phyloP scores from a whole-genome alignment of 2,329 filamentous ascomycete genomes.

The Davidsoniella eucalypti region DNA sequence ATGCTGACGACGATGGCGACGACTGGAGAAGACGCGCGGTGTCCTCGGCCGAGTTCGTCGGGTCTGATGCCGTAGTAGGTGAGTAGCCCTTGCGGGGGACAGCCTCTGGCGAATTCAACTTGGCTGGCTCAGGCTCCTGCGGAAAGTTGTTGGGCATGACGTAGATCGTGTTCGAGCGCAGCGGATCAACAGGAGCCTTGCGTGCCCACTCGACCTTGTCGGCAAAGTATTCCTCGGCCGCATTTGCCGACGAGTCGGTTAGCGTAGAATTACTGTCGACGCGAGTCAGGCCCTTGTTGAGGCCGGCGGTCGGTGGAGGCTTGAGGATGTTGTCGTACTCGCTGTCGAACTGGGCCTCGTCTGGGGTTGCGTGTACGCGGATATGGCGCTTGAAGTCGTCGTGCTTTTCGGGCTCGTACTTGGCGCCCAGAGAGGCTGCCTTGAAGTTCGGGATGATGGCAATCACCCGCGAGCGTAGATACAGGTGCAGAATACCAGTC shows the following conservation, averaged over 20 bases:
- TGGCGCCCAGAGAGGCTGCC: not conserved
- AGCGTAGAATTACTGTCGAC: too few species aligned
- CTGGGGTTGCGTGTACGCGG: constrained; percentile 3
- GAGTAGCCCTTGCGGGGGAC: not conserved
- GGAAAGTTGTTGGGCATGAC: constrained; percentile 7
- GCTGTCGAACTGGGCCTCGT: not conserved
- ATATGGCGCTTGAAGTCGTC: constrained; percentile 10
- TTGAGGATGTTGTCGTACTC: constrained; percentile 4
- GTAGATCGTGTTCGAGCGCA: constrained; percentile 5
- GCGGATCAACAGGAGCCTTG: not conserved
- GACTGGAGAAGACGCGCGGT: constrained; percentile 3
- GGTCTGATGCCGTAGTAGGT: not conserved
- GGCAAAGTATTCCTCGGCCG: not conserved
- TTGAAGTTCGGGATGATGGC: constrained; percentile 17
- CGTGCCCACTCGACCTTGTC: not conserved
- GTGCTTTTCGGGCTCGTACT: constrained; percentile 5
- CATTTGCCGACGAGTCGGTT: not conserved
- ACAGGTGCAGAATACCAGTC: constrained; percentile 48
- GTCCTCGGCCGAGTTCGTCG: not conserved
- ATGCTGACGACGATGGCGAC: not conserved
- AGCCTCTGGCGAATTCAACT: constrained; percentile 1
- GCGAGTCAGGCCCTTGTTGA: not conserved
- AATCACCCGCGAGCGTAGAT: constrained; percentile 46
- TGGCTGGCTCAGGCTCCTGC: constrained; percentile 7
- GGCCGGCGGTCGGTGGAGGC: constrained; percentile 7